Evolutionary conservation across 768 basidiomycete genomes (phyloP).

Genomic region (Dacryopinax primogenitus): DNA sequence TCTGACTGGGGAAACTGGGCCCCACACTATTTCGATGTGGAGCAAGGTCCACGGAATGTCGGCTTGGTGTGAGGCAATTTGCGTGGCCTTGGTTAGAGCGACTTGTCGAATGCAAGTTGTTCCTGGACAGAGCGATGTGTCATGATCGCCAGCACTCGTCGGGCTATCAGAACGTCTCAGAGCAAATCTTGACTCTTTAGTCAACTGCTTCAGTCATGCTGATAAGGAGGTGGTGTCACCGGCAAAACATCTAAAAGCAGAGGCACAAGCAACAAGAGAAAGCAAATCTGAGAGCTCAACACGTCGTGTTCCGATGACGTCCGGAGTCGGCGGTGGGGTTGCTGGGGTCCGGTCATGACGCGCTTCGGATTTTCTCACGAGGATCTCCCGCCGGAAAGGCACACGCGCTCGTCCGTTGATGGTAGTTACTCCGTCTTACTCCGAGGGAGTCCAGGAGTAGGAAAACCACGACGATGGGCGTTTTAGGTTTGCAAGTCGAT

Average conservation of each 20-base stretch:
- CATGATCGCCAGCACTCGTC: background rate
- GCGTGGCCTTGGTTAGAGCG: too few relatives aligned
- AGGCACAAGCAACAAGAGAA: background rate
- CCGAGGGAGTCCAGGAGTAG: too few relatives aligned
- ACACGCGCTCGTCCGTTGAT: background rate
- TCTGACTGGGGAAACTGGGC: slow-evolving; percentile 1
- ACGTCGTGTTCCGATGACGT: too few relatives aligned
- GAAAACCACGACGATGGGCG: too few relatives aligned
- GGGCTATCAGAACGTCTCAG: background rate
- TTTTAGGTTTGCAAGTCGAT: too few relatives aligned
- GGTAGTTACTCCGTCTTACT: too few relatives aligned
- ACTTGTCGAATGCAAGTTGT: too few relatives aligned
- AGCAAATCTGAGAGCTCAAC: too few relatives aligned
- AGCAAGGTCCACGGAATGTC: too few relatives aligned
- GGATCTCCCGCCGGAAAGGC: background rate
- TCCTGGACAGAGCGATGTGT: too few relatives aligned
- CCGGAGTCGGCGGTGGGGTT: background rate
- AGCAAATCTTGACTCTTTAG: background rate
- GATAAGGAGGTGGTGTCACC: background rate
- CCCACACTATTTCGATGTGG: too few relatives aligned
- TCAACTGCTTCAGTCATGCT: background rate
- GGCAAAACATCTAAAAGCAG: background rate
- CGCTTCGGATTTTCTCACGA: background rate
- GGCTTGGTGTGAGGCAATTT: too few relatives aligned
- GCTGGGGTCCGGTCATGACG: background rate